These are phyloP conservation scores for Babjeviella inositovora DNA, from an alignment of 805 yeast species.

Conservation along the genomic window DNA sequence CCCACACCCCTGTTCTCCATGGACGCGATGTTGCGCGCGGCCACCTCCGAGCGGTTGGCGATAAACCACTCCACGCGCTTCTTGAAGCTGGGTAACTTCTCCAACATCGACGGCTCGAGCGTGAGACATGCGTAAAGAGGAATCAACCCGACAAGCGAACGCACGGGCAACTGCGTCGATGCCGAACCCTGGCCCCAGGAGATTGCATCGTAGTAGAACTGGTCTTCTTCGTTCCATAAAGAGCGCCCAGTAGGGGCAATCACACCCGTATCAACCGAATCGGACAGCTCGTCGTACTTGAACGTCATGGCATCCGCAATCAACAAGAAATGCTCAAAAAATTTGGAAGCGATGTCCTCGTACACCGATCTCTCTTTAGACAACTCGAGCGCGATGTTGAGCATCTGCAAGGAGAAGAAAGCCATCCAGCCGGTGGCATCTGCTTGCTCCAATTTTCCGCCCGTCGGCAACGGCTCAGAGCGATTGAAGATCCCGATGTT, in stretches of 20 bases:
- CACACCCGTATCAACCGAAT: slow-evolving; percentile 6
- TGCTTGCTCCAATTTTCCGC: slow-evolving; percentile 82
- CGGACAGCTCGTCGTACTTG: slow-evolving; percentile 18
- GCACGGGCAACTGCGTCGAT: slow-evolving; percentile 60
- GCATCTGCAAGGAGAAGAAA: slow-evolving; percentile 77
- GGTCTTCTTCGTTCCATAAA: slow-evolving; percentile 81
- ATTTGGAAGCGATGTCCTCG: slow-evolving; percentile 87
- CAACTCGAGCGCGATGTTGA: slow-evolving; percentile 80
- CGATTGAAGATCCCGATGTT: slow-evolving; percentile 88
- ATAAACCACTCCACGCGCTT: slow-evolving; percentile 77
- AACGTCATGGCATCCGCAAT: slow-evolving; percentile 92
- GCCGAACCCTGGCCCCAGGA: slow-evolving; percentile 56
- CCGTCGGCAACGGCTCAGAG: slow-evolving; percentile 86
- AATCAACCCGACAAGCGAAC: slow-evolving; percentile 83
- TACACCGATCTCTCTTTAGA: slow-evolving; percentile 76
- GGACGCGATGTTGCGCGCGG: slow-evolving; percentile 74
- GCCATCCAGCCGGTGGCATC: slow-evolving; percentile 99
- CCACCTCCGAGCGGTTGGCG: slow-evolving; percentile 48
- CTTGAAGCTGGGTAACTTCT: slow-evolving; percentile 67
- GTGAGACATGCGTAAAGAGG: slow-evolving; percentile 85
- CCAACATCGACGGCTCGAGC: slow-evolving; percentile 68
- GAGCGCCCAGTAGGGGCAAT: slow-evolving; percentile 29
- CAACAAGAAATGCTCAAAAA: slow-evolving; percentile 81
- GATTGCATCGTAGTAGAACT: slow-evolving; percentile 84
- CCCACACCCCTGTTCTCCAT: slow-evolving; percentile 71